phyloP scores from a whole-genome alignment of 2,329 filamentous ascomycete genomes.

The Alternaria panax region DNA sequence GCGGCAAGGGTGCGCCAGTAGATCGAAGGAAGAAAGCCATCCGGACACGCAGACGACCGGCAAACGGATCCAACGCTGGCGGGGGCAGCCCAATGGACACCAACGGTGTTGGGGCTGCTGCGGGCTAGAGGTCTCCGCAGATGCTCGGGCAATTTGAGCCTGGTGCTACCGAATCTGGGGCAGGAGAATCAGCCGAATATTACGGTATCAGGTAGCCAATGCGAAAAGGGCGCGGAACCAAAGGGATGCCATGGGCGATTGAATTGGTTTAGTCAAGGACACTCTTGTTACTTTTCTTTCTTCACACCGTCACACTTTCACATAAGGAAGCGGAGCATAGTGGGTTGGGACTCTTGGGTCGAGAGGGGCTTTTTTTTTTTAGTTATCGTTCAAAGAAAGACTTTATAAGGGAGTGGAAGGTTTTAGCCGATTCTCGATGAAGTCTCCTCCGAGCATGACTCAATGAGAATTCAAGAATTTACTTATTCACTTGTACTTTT shows the following conservation, averaged over 20 bases:
- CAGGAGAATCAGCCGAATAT: neutral
- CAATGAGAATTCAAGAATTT: neutral
- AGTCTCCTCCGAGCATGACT: neutral
- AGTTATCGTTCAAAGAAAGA: neutral
- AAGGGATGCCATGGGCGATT: neutral
- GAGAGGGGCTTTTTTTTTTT: neutral
- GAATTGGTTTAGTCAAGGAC: neutral
- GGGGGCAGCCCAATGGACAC: conserved; percentile 53
- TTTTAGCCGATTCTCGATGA: neutral
- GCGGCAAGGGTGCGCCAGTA: conserved; percentile 34
- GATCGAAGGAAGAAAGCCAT: conserved; percentile 50
- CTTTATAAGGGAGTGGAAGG: neutral
- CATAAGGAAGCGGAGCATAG: neutral
- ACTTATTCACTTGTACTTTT: neutral
- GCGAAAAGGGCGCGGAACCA: neutral
- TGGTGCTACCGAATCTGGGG: neutral
- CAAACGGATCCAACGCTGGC: conserved; percentile 38
- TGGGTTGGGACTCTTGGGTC: neutral
- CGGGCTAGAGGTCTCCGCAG: conserved; percentile 21
- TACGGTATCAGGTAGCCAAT: neutral
- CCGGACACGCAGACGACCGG: conserved; percentile 45
- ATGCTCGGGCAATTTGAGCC: neutral
- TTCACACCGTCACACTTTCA: neutral
- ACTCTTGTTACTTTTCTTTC: neutral
- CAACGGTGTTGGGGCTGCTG: conserved; percentile 46